phyloP scores from a whole-genome alignment of 352 stramenopile genomes.

The Phytophthora pseudosyringae region DNA sequence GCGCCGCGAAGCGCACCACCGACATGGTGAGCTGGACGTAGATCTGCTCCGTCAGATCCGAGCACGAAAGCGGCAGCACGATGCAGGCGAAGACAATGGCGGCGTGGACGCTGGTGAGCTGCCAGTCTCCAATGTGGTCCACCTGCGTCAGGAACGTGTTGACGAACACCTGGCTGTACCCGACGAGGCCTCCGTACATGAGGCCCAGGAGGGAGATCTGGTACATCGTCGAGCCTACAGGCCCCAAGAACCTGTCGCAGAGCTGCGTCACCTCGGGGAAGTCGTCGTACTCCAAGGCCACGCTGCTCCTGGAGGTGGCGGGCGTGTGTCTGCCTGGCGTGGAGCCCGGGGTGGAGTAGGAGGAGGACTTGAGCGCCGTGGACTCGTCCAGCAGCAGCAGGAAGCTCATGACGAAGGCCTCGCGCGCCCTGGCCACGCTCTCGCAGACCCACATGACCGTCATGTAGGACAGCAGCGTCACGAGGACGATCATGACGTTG shows the following conservation, averaged over 20 bases:
- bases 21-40: conserved; percentile 89
- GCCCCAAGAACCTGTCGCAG: conserved; percentile 75
- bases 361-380: conserved; percentile 28
- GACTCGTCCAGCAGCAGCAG: conserved; percentile 44
- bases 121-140: conserved; percentile 53
- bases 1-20: conserved; percentile 84
- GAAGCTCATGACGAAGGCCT: conserved; percentile 46
- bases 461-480: conserved; percentile 85
- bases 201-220: conserved; percentile 85
- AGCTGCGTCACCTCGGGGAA: conserved; percentile 86
- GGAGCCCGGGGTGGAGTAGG: conserved; percentile 11
- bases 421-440: conserved; percentile 61
- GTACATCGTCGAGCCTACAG: conserved; percentile 74
- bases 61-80: conserved; percentile 88
- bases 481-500: conserved; percentile 76
- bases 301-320: conserved; percentile 9
- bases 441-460: conserved; percentile 93
- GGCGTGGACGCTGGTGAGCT: conserved; percentile 61
- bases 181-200: conserved; percentile 90
- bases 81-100: conserved; percentile 83
- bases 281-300: conserved; percentile 46
- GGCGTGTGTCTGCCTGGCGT: not conserved
- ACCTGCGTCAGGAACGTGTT: conserved; percentile 84
- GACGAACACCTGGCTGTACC: conserved; percentile 93
- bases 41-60: conserved; percentile 91